Evolutionary conservation across 352 stramenopile species (phyloP), one percentile per base, ranked within the genome.

Genomic region (Phytophthora cactorum): DNA sequence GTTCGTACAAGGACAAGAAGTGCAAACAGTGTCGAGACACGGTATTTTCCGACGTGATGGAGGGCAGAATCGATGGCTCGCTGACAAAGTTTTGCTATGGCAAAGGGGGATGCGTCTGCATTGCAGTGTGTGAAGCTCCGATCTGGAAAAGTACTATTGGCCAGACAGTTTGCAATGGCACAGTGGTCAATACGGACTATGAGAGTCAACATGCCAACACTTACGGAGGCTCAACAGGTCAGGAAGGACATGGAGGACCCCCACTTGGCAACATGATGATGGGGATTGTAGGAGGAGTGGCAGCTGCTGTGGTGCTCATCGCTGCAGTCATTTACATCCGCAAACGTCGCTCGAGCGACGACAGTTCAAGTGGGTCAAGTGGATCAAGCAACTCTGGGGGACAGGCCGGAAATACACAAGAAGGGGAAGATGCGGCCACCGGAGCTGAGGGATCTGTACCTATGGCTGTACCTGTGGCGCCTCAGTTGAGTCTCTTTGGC

Each of bases 401-500:
- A 59, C 44, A 65, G 36, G 28, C 4, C 7, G 63, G 49, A 4
- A 60, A 17, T 29, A 49, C 41, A 5, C 25, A 66, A 25, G 55
- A 61, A 43, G 59, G 53, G 8, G 61, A 62, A 5, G 43, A 56
- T 22, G 55, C 49, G n/a, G 53, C 25, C 10, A 60, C 54, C 15
- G 53, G 27, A 29, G 45, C 50, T 15, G 51, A 22, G 15, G 66
- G 66, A 31, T 59, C 52, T 51, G 59, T 52, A n/a, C 43, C 65
- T 7, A 64, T 63, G 50, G 49, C 38, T 12, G 52, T 63, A 9
- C 60, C 68, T 10, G 60, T 52, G 25, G 39, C 60, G 4, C 63
- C 67, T 44, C 38, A 70, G 4, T 70, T 88, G 43, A 84, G 74
- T 41, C 74, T 88, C 12, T 84, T 88, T 41, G 79, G 79, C 5